Evolutionary conservation across 495 filamentous ascomycete species (phyloP), one percentile per base, ranked within the genome.

Genomic region (Neurospora sp.): DNA sequence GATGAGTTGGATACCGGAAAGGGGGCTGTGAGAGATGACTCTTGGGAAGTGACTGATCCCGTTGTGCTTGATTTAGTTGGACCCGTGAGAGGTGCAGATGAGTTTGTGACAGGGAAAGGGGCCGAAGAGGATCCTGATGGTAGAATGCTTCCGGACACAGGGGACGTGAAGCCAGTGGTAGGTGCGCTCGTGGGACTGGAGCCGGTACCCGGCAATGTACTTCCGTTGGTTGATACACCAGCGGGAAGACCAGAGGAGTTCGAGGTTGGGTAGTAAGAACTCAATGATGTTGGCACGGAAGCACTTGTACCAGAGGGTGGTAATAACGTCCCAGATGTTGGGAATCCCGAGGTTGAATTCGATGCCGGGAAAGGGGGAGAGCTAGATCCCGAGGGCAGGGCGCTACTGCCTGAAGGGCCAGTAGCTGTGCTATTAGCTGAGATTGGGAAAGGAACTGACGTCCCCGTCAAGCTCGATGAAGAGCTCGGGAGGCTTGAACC

Each of bases 101-200:
- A 75, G 71, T 79, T 81, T 23, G 71, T 73, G 0, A 77, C 54
- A 6, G 77, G 72, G 59, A 75, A 77, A 12, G 75, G 74, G 31
- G 66, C 42, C 38, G 75, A 72, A 11, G 59, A 62, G 23, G 48
- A 66, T 44, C 41, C 39, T 12, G 71, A 27, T 31, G 59, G 31
- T 37, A 46, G 4, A 4, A 72, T 66, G n/a, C 37, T 62, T 9
- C 39, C 69, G 27, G 10, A 40, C 20, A 66, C 31, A 39, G 27
- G 44, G 38, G 73, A 23, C n/a, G 70, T 42, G 14, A 23, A 20
- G 23, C 71, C 44, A 46, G 35, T 35, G 20, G 35, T 23, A 31
- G 9, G 11, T 37, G 46, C 69, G 39, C 14, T 69, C n/a, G 59
- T 35, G 27, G 39, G n/a, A 69, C 20, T 46, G 54, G 54, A 23